Evolutionary conservation across 495 filamentous ascomycete genomes (phyloP).

Genomic region (Xylaria nigripes): DNA sequence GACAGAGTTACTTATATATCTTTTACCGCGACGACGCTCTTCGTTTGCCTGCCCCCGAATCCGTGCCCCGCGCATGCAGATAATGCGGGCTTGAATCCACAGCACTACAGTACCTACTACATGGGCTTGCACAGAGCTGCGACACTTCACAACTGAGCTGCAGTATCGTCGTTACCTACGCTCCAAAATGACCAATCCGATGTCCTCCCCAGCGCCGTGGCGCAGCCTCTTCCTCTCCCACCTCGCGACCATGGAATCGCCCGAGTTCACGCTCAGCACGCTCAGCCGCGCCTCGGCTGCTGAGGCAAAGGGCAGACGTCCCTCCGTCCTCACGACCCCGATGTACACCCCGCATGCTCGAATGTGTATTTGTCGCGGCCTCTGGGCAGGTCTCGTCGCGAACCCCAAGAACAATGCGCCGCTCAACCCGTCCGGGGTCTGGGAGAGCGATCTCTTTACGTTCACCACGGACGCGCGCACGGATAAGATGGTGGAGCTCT

Average conservation of each 20-base stretch:
- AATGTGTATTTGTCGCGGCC: conserved; percentile 65
- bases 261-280: conserved; percentile 67
- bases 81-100: conserved; percentile 7
- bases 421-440: conserved; percentile 54
- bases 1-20: too few relatives aligned
- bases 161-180: conserved; percentile 1
- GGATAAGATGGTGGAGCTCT: conserved; percentile 68
- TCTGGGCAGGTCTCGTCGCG: conserved; percentile 62
- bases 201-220: conserved; percentile 44
- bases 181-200: conserved; percentile 1
- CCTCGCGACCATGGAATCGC: conserved; percentile 47
- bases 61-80: background rate
- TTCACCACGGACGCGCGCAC: conserved; percentile 86
- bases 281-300: conserved; percentile 37
- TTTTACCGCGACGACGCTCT: too few relatives aligned
- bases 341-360: conserved; percentile 36
- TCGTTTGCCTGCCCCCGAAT: too few relatives aligned
- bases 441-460: conserved; percentile 64
- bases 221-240: conserved; percentile 57
- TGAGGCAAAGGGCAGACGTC: background rate
- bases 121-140: conserved; percentile 1
- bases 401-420: conserved; percentile 54
- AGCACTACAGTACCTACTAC: background rate
- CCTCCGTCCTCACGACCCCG: conserved; percentile 5
- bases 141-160: conserved; percentile 12